Percentiles rank a stretch among this genome's conserved stretches.
Conservation (phyloP, 2,329 filamentous ascomycete genomes). For the Sclerotinia glacialis region DNA sequence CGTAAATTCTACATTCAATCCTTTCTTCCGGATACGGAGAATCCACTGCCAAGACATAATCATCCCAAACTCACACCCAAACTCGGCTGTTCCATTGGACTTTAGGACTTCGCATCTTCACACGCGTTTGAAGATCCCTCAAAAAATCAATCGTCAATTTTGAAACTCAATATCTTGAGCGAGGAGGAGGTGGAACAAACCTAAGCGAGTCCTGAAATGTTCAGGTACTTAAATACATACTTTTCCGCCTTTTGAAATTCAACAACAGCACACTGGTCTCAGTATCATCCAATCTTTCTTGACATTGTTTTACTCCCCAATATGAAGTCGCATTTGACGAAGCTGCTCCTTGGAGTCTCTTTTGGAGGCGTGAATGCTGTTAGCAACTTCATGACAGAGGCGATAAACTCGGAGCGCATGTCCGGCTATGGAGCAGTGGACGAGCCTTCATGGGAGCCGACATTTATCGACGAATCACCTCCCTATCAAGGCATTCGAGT, state of each 20-base stretch:
- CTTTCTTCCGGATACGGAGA: background rate
- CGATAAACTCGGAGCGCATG: conserved; percentile 2
- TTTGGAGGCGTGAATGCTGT: background rate
- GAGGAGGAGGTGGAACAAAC: background rate
- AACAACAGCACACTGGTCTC: background rate
- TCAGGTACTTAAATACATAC: background rate
- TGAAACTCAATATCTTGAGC: background rate
- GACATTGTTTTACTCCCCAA: background rate
- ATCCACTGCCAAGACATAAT: background rate
- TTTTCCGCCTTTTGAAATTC: background rate
- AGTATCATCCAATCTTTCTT: background rate
- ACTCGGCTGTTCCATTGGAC: background rate
- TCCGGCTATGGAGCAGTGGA: conserved; percentile 10
- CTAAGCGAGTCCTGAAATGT: background rate
- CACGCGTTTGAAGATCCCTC: background rate
- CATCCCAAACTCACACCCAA: background rate
- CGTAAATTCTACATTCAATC: background rate
- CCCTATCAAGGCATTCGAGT: conserved; percentile 6
- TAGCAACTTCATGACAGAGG: conserved; percentile 10
- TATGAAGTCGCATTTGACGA: conserved; percentile 5
- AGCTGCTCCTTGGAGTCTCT: conserved; percentile 6
- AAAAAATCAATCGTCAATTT: background rate
- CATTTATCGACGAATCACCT: background rate
- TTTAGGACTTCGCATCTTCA: background rate
- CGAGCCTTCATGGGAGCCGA: conserved; percentile 3